Evolutionary conservation across 2,329 filamentous ascomycete species (phyloP).

Genomic region (Teratosphaeria pseudoeucalypti): DNA sequence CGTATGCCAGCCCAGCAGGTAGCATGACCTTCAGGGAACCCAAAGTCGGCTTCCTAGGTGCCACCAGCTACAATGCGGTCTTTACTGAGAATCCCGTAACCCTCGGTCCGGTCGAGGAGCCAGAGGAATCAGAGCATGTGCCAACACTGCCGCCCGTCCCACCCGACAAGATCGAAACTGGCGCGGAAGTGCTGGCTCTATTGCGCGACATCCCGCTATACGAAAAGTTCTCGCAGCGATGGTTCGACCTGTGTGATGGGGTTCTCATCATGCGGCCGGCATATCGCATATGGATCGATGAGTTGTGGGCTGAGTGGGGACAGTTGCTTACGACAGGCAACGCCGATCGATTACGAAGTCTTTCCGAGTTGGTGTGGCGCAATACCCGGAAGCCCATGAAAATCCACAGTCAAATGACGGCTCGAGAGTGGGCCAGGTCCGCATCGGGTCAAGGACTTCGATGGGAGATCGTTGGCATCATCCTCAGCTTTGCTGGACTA

Average conservation of each 20-base stretch:
- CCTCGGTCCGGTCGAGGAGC: constrained; percentile 10
- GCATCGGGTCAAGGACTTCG: constrained; percentile 31
- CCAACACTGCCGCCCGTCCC: constrained; percentile 17
- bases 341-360: constrained; percentile 23
- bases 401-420: constrained; percentile 27
- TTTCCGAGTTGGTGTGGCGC: constrained; percentile 33
- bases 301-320: constrained; percentile 26
- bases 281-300: constrained; percentile 24
- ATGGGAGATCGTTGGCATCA: constrained; percentile 36
- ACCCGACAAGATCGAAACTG: constrained; percentile 22
- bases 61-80: constrained; percentile 25
- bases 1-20: constrained; percentile 12
- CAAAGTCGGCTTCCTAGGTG: constrained; percentile 23
- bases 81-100: constrained; percentile 23
- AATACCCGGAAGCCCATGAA: constrained; percentile 31
- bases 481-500: constrained; percentile 29
- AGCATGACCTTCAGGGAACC: constrained; percentile 18
- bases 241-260: constrained; percentile 26
- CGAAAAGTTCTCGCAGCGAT: constrained; percentile 20
- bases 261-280: constrained; percentile 23
- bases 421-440: constrained; percentile 28
- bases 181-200: constrained; percentile 23
- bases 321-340: constrained; percentile 18
- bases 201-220: constrained; percentile 24
- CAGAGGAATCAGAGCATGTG: constrained; percentile 14